Base-by-base conservation (phyloP, 2,329 filamentous ascomycete species). In the Fusarium domesticum region DNA sequence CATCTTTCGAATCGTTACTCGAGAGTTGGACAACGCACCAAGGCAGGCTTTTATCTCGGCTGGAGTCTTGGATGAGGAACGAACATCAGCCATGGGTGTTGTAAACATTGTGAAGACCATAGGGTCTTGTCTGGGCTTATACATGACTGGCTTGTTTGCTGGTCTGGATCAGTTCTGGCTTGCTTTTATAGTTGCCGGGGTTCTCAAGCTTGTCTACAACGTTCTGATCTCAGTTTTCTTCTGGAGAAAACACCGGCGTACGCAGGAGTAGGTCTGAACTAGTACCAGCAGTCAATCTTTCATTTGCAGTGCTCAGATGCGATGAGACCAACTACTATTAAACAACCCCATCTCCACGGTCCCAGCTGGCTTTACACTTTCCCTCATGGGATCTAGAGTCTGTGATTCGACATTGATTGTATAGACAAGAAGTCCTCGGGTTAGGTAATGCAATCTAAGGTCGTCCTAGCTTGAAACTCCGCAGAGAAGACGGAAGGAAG, bases 101-200 rank as follows among this genome's bases (percentile, higher is more conserved):
- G 36, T 57, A 0, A 57, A 57, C 11, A 57, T 57, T n/a, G 53
- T 57, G 7, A 57, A 57, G 37, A 57, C 54, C 1, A 40, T 56
- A 11, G 53, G 53, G 6, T 54, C 50, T 14, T 56, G 53, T n/a
- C 12, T 56, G 2, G 54, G 54, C 2, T 15, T 57, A 12, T 57
- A 57, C 2, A n/a, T 50, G 1, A 57, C 54, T 0, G 54, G 54
- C 0, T 14, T 56, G 8, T 57, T 57, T 28, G 54, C 54, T 0
- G 54, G 54, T 0, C 12, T 53, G 16, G 47, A 57, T 15, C 33
- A 57, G 30, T 57, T 57, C 12, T 57, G 54, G 54, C 37, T 57
- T 16, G 54, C 54, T 0, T 57, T 57, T 6, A 56, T 57, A 8
- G 39, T 53, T 7, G 54, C 54, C 5, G 54, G 54, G 1, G 41